Percentiles rank a stretch among this genome's conserved stretches.
phyloP scores from a whole-genome alignment of 208 protist species.

The Acanthamoeba castellanii region DNA sequence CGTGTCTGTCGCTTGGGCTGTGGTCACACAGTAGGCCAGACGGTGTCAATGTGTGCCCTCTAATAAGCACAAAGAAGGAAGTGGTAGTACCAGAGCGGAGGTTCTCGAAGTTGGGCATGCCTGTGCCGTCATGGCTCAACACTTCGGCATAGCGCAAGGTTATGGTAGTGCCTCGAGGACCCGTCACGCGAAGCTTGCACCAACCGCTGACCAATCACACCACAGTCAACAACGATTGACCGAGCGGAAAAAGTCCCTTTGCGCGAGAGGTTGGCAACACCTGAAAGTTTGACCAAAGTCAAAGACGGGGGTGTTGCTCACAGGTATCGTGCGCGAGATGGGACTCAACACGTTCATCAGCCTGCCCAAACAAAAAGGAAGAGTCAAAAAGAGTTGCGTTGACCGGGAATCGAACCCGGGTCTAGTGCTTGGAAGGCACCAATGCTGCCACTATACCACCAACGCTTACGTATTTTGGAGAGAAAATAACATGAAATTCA shows the following conservation, averaged over 20 bases:
- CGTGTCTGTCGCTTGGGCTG: slow-evolving; percentile 77
- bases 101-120: slow-evolving; percentile 77
- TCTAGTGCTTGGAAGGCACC: not conserved
- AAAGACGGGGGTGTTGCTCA: not conserved
- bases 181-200: slow-evolving; percentile 39
- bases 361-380: not conserved
- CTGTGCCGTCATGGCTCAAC: slow-evolving; percentile 70
- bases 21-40: slow-evolving; percentile 39
- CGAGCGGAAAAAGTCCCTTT: not conserved
- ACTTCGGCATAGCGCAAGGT: slow-evolving; percentile 80
- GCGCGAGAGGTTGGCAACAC: not conserved
- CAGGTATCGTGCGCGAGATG: not conserved
- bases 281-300: slow-evolving; percentile 21
- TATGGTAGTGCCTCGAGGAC: slow-evolving; percentile 61
- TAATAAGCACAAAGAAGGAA: not conserved
- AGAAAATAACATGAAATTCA: not conserved
- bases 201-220: not conserved
- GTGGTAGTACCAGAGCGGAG: not conserved
- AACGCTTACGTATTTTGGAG: not conserved
- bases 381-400: not conserved
- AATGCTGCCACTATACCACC: slow-evolving; percentile 21
- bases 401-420: not conserved
- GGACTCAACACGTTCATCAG: not conserved
- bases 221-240: not conserved
- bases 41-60: not conserved